Percentiles rank a stretch among this genome's conserved stretches.
Evolutionary conservation across 2,329 filamentous ascomycete species (phyloP).

Genomic region (Aspergillus chevalieri): DNA sequence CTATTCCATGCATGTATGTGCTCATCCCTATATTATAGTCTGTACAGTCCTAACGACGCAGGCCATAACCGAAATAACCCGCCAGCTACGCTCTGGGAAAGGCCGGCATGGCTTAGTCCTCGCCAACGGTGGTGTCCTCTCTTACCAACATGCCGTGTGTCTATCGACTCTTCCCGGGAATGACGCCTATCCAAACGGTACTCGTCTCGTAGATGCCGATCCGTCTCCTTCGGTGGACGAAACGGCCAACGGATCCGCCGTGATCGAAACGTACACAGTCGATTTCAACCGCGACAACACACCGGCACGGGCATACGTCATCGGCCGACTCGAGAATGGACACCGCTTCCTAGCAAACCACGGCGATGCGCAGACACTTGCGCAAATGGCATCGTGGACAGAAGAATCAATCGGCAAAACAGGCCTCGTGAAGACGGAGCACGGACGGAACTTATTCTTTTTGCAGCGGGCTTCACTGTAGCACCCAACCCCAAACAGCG

Average conservation of each 20-base stretch:
- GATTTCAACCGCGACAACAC: slow-evolving; percentile 49
- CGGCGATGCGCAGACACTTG: neutral
- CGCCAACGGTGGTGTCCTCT: slow-evolving; percentile 61
- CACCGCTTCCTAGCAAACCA: slow-evolving; percentile 52
- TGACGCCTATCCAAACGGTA: slow-evolving; percentile 7
- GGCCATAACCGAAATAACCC: slow-evolving; percentile 52
- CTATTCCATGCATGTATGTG: slow-evolving; percentile 59
- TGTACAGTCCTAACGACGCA: slow-evolving; percentile 6
- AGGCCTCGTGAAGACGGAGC: neutral
- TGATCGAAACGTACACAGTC: slow-evolving; percentile 58
- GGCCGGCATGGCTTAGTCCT: slow-evolving; percentile 52
- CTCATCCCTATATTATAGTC: neutral
- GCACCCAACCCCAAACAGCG: neutral
- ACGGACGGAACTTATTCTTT: neutral
- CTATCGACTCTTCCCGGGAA: slow-evolving; percentile 46
- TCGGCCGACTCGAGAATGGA: slow-evolving; percentile 46
- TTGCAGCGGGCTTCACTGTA: neutral
- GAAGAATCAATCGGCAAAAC: neutral
- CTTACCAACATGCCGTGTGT: slow-evolving; percentile 58
- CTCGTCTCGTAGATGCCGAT: slow-evolving; percentile 36
- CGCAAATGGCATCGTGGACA: neutral
- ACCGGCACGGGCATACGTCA: slow-evolving; percentile 45
- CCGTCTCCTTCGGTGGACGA: slow-evolving; percentile 36
- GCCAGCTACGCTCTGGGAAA: slow-evolving; percentile 45
- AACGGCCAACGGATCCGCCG: slow-evolving; percentile 45